A percentile compares a stretch with the other conserved stretches of the same genome.
Evolutionary conservation across 768 basidiomycete species (phyloP).

Genomic region (Calocybe cyanea): DNA sequence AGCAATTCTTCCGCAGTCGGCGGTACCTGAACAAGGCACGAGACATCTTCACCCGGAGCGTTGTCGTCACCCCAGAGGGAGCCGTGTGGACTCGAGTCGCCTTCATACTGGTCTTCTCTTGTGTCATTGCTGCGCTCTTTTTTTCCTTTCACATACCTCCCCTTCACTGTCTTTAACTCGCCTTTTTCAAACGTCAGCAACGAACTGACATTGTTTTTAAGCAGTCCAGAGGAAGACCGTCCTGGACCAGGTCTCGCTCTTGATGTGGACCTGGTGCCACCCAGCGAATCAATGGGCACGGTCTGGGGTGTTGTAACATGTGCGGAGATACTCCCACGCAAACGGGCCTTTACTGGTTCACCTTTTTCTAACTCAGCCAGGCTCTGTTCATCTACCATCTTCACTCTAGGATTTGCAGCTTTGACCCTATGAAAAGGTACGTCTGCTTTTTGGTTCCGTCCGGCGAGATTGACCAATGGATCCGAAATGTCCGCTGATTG

Average conservation of each 20-base stretch:
- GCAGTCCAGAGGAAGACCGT: constrained; percentile 42
- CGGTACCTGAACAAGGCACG: constrained; percentile 11
- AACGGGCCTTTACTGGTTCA: constrained; percentile 48
- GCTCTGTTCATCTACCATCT: constrained; percentile 42
- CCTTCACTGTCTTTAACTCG: constrained; percentile 45
- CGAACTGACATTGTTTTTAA: constrained; percentile 42
- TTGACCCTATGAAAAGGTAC: constrained; percentile 44
- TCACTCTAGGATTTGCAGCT: constrained; percentile 50
- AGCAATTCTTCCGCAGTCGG: constrained; percentile 45
- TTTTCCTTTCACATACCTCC: constrained; percentile 27
- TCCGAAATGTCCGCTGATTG: background rate
- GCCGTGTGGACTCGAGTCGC: constrained; percentile 1
- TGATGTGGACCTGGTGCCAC: constrained; percentile 1
- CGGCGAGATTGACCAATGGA: background rate
- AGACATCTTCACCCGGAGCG: constrained; percentile 11
- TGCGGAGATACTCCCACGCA: constrained; percentile 25
- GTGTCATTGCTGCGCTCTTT: background rate
- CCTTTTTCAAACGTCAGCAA: constrained; percentile 54
- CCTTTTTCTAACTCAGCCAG: constrained; percentile 30
- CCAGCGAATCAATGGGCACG: background rate
- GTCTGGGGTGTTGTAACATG: background rate
- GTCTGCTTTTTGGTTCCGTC: background rate
- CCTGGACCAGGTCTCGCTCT: constrained; percentile 45
- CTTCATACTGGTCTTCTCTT: background rate
- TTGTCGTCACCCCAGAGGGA: constrained; percentile 14